Evolutionary conservation across 148 eudicot species (phyloP).

Genomic region (Rhododendron williamsianum): DNA sequence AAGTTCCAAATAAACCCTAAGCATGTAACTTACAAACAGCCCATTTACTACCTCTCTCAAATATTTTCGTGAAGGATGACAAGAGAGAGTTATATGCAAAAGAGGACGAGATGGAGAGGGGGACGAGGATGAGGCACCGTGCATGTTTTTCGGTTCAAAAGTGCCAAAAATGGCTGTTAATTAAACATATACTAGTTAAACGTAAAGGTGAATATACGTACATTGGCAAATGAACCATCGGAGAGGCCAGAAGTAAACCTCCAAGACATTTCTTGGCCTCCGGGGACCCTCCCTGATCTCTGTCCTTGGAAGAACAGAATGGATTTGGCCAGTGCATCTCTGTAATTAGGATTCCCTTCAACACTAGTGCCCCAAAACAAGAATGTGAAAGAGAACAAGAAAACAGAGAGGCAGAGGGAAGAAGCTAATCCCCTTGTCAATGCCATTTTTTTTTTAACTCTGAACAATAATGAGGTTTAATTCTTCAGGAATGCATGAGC

Average conservation of each 20-base stretch:
- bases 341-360: conserved; percentile 48
- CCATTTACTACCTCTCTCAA: neutral
- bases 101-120: neutral
- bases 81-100: neutral
- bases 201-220: conserved; percentile 22
- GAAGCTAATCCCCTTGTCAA: conserved; percentile 9
- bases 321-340: conserved; percentile 77
- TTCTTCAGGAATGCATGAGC: neutral
- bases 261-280: conserved; percentile 50
- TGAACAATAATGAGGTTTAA: neutral
- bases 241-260: conserved; percentile 51
- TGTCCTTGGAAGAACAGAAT: conserved; percentile 86
- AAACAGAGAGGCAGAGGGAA: conserved; percentile 5
- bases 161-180: neutral
- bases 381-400: conserved; percentile 14
- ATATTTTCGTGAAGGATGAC: neutral
- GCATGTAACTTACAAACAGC: neutral
- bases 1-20: neutral
- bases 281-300: conserved; percentile 65
- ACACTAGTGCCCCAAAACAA: conserved; percentile 16
- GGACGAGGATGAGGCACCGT: neutral
- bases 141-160: neutral
- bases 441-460: conserved; percentile 1
- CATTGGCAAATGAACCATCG: conserved; percentile 62
- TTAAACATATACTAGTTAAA: neutral